Percentiles rank a stretch among this genome's conserved stretches.
These are phyloP conservation scores for Sporothrix curviconia DNA, from an alignment of 2,329 filamentous ascomycete species.

Conservation along the genomic window DNA sequence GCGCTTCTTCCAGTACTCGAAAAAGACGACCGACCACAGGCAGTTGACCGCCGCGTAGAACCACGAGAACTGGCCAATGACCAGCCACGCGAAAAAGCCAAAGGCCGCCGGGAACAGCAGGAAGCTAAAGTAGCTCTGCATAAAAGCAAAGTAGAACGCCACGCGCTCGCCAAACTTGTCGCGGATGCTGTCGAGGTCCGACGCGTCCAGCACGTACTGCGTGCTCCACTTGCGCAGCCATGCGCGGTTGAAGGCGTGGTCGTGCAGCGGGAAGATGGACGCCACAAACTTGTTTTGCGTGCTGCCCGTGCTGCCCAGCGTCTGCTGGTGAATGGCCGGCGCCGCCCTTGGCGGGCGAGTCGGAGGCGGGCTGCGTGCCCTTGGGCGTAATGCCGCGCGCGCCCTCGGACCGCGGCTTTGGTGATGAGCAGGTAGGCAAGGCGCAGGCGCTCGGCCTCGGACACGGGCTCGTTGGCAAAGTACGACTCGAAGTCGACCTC, in stretches of 20 bases:
- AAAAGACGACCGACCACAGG: conserved; percentile 65
- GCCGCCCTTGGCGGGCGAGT: conserved; percentile 18
- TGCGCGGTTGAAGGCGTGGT: conserved; percentile 65
- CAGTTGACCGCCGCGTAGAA: conserved; percentile 61
- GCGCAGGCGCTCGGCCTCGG: conserved; percentile 80
- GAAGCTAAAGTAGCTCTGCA: conserved; percentile 68
- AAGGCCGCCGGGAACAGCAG: conserved; percentile 62
- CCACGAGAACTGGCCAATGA: conserved; percentile 63
- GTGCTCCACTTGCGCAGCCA: conserved; percentile 71
- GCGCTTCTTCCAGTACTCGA: conserved; percentile 75
- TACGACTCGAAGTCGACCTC: conserved; percentile 52
- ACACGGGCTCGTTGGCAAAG: conserved; percentile 68
- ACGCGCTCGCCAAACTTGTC: conserved; percentile 60
- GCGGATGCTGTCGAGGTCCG: conserved; percentile 65
- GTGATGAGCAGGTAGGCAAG: conserved; percentile 82
- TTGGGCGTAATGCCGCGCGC: conserved; percentile 64
- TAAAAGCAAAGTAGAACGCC: conserved; percentile 78
- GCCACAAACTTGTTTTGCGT: conserved; percentile 53
- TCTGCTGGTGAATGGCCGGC: no score
- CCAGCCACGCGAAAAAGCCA: conserved; percentile 61
- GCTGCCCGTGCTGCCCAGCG: not conserved
- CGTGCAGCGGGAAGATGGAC: conserved; percentile 72
- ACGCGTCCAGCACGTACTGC: conserved; percentile 59
- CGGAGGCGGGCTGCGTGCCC: conserved; percentile 16
- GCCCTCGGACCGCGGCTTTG: conserved; percentile 63